Conservation (phyloP, 2,329 filamentous ascomycete species). For the Cyanodermella asteris region DNA sequence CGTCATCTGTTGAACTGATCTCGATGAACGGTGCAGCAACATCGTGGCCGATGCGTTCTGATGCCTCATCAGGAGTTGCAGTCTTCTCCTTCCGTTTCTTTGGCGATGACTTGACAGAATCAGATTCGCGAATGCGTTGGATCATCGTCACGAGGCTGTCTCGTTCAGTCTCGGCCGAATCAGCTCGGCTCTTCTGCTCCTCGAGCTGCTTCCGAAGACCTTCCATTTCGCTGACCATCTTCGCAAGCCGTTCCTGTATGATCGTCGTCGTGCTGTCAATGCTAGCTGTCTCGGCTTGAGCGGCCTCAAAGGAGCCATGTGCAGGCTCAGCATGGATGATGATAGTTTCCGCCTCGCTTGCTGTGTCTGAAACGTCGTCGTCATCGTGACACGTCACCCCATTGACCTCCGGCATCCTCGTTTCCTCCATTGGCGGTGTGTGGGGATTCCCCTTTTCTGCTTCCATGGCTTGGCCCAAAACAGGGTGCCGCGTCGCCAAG, state of each 20-base stretch:
- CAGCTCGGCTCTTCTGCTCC: slow-evolving; percentile 52
- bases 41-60: too few relatives aligned
- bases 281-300: slow-evolving; percentile 12
- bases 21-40: too few relatives aligned
- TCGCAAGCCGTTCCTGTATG: slow-evolving; percentile 51
- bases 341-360: slow-evolving; percentile 8
- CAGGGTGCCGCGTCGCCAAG: slow-evolving; percentile 35
- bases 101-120: too few relatives aligned
- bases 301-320: slow-evolving; percentile 11
- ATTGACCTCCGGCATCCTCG: slow-evolving; percentile 4
- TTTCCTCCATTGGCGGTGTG: too few relatives aligned
- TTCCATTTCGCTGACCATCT: slow-evolving; percentile 58
- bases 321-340: slow-evolving; percentile 17
- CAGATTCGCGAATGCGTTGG: slow-evolving; percentile 57
- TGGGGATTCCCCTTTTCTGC: too few relatives aligned
- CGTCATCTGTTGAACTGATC: too few relatives aligned
- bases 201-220: slow-evolving; percentile 64
- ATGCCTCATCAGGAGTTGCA: too few relatives aligned
- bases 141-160: slow-evolving; percentile 76
- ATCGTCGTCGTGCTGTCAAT: slow-evolving; percentile 20
- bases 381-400: slow-evolving; percentile 3
- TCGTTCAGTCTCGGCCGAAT: slow-evolving; percentile 60
- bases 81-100: too few relatives aligned
- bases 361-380: slow-evolving; percentile 6
- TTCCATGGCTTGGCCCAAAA: slow-evolving; percentile 12